phyloP scores from a whole-genome alignment of 108 stramenopile genomes.

The Schizochytrium sp. region DNA sequence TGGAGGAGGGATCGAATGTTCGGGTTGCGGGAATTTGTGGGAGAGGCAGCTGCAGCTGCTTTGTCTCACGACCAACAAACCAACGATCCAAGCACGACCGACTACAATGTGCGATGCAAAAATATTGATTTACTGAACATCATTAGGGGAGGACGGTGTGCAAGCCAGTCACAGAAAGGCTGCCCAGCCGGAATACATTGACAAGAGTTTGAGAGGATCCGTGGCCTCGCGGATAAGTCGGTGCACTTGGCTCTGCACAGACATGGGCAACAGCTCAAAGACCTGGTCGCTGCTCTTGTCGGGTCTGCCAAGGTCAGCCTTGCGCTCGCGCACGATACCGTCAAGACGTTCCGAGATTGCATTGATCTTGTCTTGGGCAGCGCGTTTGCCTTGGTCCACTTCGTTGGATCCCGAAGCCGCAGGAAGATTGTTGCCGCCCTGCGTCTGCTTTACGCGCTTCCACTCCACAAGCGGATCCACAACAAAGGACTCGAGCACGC shows the following conservation, averaged over 20 bases:
- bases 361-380: background rate
- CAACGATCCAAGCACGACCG: too few species aligned
- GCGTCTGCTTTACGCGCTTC: slow-evolving; percentile 21
- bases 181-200: slow-evolving; percentile 52
- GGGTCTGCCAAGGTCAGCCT: slow-evolving; percentile 13
- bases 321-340: background rate
- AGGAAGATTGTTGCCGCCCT: slow-evolving; percentile 22
- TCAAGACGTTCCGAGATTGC: background rate
- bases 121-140: too few species aligned
- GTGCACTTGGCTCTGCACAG: slow-evolving; percentile 55
- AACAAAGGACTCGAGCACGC: slow-evolving; percentile 92
- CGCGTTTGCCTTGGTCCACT: background rate
- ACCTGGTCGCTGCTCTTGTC: slow-evolving; percentile 31
- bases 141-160: too few species aligned
- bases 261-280: slow-evolving; percentile 41
- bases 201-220: slow-evolving; percentile 37
- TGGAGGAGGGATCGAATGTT: too few species aligned
- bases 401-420: background rate
- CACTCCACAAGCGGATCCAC: slow-evolving; percentile 22
- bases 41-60: too few species aligned
- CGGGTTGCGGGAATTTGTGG: too few species aligned
- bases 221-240: slow-evolving; percentile 54
- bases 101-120: too few species aligned
- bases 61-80: too few species aligned
- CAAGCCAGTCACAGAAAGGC: background rate